These are phyloP conservation scores for Phlegmacium glaucopus DNA, from an alignment of 768 basidiomycete genomes.

Conservation along the genomic window DNA sequence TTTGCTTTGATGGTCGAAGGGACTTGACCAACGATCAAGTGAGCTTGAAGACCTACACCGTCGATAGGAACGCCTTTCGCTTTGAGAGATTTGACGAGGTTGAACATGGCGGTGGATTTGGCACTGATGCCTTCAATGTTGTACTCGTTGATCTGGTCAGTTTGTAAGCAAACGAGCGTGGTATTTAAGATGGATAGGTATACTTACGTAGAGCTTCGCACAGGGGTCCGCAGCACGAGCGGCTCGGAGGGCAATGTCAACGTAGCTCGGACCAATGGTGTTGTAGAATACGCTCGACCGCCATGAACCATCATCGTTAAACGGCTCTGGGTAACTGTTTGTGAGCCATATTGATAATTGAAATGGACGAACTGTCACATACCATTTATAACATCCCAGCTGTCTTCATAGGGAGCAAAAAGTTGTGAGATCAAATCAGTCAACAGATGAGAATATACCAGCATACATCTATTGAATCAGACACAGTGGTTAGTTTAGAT, in stretches of 20 bases:
- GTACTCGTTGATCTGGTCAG: conserved; percentile 35
- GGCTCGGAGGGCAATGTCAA: conserved; percentile 48
- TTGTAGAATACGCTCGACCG: conserved; percentile 51
- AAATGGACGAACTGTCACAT: not conserved
- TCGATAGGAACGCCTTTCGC: conserved; percentile 50
- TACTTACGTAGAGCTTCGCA: conserved; percentile 52
- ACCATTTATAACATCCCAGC: conserved; percentile 55
- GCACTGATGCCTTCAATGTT: conserved; percentile 42
- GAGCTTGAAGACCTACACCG: conserved; percentile 59
- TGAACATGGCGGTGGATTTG: conserved; percentile 54
- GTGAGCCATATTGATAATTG: conserved; percentile 9
- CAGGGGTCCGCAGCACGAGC: conserved; percentile 52
- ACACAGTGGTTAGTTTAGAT: not conserved
- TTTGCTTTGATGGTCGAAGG: conserved; percentile 45
- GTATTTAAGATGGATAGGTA: not conserved
- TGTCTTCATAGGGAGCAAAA: conserved; percentile 23
- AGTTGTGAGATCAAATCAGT: not conserved
- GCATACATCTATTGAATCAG: conserved; percentile 12
- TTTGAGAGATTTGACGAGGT: conserved; percentile 47
- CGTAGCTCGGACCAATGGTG: conserved; percentile 45
- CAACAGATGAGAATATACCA: not conserved
- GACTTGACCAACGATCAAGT: conserved; percentile 57
- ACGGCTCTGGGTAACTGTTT: conserved; percentile 33
- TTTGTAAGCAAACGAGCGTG: not conserved
- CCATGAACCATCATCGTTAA: conserved; percentile 60